These are phyloP conservation scores for Phanerodontia chrysosporium DNA, from an alignment of 768 basidiomycete species.

Conservation along the genomic window DNA sequence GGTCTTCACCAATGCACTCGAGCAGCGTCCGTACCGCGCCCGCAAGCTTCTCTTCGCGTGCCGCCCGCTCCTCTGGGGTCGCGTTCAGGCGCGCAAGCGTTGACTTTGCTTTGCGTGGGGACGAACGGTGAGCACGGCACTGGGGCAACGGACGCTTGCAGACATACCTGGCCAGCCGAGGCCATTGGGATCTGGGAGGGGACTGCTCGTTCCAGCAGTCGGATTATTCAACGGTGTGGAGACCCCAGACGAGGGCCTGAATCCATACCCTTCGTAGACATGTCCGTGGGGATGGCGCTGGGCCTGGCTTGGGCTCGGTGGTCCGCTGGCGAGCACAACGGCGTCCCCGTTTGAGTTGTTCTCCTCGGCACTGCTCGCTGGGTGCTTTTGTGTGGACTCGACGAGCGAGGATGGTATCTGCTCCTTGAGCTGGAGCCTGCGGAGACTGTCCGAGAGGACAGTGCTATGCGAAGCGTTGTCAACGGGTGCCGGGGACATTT, in stretches of 20 bases:
- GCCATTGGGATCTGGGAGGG: constrained; percentile 57
- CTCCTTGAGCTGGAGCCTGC: constrained; percentile 36
- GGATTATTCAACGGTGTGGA: constrained; percentile 24
- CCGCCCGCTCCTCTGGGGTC: constrained; percentile 65
- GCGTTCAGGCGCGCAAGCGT: constrained; percentile 82
- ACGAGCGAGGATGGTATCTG: constrained; percentile 11
- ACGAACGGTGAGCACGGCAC: not conserved
- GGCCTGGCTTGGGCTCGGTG: constrained; percentile 7
- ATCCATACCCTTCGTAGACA: constrained; percentile 77
- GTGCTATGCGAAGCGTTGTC: constrained; percentile 32
- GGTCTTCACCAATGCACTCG: constrained; percentile 98
- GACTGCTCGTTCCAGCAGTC: constrained; percentile 26
- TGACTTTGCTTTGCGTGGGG: constrained; percentile 66
- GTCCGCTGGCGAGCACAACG: not conserved
- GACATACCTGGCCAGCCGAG: constrained; percentile 87
- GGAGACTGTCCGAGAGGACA: constrained; percentile 42
- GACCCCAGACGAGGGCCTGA: constrained; percentile 61
- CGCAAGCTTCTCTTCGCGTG: constrained; percentile 73
- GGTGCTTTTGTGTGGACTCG: constrained; percentile 1
- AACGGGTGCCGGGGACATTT: constrained; percentile 23
- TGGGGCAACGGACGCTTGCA: not conserved
- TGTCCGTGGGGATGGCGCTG: constrained; percentile 25
- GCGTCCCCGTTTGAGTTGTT: too few species aligned
- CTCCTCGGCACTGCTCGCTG: not conserved
- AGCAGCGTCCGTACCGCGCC: constrained; percentile 86